phyloP scores from a whole-genome alignment of 176 grass and related monocot genomes.

The Stipa capillata region DNA sequence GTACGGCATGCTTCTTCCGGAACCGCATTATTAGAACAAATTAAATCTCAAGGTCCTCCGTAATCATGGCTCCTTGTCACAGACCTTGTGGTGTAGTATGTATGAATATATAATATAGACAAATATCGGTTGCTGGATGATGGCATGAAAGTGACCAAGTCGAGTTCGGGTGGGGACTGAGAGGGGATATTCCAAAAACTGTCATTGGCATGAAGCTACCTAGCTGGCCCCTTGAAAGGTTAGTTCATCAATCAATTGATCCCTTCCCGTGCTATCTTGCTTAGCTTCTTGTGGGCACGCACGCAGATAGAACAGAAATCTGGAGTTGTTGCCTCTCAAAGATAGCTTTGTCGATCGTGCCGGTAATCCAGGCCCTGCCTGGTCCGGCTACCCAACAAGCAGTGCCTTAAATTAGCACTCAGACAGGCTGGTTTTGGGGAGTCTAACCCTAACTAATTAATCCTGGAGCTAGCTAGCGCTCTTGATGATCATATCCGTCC shows the following conservation, averaged over 20 bases:
- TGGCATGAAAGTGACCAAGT: slow-evolving; percentile 3
- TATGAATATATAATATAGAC: too few relatives aligned
- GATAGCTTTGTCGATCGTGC: not conserved
- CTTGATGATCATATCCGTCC: not conserved
- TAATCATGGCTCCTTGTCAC: not conserved
- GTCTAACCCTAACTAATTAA: slow-evolving; percentile 15
- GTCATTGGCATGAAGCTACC: not conserved
- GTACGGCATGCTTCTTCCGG: too few relatives aligned
- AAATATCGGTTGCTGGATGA: not conserved
- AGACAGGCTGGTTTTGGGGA: slow-evolving; percentile 37
- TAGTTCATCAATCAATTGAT: not conserved
- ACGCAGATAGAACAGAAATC: not conserved
- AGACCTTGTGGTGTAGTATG: not conserved
- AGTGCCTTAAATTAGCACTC: not conserved
- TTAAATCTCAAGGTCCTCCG: not conserved
- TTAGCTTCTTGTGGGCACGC: not conserved
- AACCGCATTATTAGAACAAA: not conserved
- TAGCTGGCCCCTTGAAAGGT: not conserved
- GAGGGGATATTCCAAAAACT: slow-evolving; percentile 9
- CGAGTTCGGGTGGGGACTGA: not conserved
- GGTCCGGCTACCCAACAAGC: too few relatives aligned
- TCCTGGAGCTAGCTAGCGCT: too few relatives aligned
- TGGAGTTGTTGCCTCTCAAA: not conserved
- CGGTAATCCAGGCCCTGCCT: not conserved
- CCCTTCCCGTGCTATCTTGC: not conserved